phyloP scores from a whole-genome alignment of 768 basidiomycete genomes.

The Kwoniella heveanensis region DNA sequence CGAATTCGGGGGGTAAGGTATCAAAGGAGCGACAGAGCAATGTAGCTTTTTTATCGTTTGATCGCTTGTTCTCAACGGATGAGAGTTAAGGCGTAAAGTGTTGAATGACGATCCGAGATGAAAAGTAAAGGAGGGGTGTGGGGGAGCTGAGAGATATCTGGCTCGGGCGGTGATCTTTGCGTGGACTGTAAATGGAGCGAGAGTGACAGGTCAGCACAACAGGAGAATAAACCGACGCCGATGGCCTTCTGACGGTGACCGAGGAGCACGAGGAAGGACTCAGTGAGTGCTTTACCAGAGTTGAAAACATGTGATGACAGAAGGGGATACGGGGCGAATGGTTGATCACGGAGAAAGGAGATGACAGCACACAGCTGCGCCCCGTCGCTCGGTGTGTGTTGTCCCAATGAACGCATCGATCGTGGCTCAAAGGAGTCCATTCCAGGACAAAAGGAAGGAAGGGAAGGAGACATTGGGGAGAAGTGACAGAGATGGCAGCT shows the following conservation, averaged over 20 bases:
- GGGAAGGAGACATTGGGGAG: background rate
- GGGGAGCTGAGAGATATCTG: background rate
- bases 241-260: too few species aligned
- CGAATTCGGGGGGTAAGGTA: background rate
- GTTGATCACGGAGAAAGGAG: background rate
- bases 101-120: background rate
- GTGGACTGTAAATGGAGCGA: background rate
- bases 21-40: background rate
- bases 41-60: background rate
- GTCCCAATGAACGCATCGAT: too few species aligned
- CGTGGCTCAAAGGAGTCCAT: slow-evolving; percentile 3
- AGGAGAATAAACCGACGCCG: background rate
- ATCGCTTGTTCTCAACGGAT: background rate
- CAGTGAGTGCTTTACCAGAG: background rate
- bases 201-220: background rate
- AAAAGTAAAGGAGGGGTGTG: background rate
- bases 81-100: background rate
- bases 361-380: background rate
- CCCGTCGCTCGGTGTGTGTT: too few species aligned
- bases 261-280: too few species aligned
- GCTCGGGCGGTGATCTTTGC: background rate
- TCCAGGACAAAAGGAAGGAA: background rate
- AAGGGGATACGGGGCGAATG: background rate
- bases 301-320: background rate
- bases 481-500: background rate